Evolutionary conservation across 306 rosid genomes (phyloP), one percentile per base, ranked within the genome.

Genomic region (Carpinus fangiana): DNA sequence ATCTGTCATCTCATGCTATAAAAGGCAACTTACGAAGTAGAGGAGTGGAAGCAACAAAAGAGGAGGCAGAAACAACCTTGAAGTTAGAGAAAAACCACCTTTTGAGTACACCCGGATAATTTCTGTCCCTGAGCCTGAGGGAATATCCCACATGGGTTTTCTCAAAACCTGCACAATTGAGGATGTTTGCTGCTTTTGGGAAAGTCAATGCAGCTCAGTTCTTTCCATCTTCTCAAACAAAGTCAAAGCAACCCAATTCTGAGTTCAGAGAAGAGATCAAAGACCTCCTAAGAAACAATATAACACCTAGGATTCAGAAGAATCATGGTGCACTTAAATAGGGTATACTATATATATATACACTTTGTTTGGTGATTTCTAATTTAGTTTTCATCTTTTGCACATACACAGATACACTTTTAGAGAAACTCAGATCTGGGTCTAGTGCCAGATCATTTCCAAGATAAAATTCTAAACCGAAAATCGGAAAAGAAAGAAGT

Each of bases 61-160:
- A 62, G 79, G 79, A 71, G 79, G 68, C 81, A 47, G 43, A 41
- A 16, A 13, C 20, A 12, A 1, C 69, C 53, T 77, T 55, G 81
- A 55, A 77, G 75, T 69, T 54, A 68, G 75, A 54, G 81, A 69
- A 34, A 51, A 69, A 34, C 36, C 28, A 48, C 62, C 23, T 69
- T 77, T 4, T 31, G 34, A 31, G 34, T 31, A 31, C 34, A 31
- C 4, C 66, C 38, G 60, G 60, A 72, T 47, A 18, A 18, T 28
- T 52, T 53, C 14, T 73, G 78, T 79, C 66, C 45, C 12, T 31
- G 34, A 31, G 34, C 34, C 34, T 31, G 81, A 62, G 28, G 64
- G 80, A 61, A 81, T 81, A 77, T 77, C 73, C 76, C 73, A 78
- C 84, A 69, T 81, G 83, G 84, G 73, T 77, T 79, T 79, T 78